Percentiles rank a stretch among this genome's conserved stretches.
phyloP scores from a whole-genome alignment of 2,329 filamentous ascomycete genomes.

The Xylariaceae sp. region DNA sequence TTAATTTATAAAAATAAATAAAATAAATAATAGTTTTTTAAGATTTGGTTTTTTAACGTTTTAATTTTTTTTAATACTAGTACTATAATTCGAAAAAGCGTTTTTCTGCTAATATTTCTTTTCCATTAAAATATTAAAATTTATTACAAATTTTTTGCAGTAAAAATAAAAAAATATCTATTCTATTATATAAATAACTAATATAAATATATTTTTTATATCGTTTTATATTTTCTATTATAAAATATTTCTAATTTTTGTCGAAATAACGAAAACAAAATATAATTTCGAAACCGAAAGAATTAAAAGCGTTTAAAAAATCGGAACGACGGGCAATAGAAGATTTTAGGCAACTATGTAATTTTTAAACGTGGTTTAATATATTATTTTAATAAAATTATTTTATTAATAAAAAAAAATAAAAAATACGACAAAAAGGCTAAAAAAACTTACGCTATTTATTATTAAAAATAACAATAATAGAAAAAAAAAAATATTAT shows the following conservation, averaged over 20 bases:
- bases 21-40: neutral
- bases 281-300: neutral
- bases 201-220: neutral
- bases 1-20: neutral
- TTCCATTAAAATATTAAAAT: neutral
- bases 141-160: neutral
- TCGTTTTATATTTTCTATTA: neutral
- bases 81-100: neutral
- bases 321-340: neutral
- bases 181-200: neutral
- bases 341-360: neutral
- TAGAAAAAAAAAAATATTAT: neutral
- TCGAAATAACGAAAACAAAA: neutral
- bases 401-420: too few species aligned
- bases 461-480: neutral
- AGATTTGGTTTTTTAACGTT: neutral
- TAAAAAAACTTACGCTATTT: neutral
- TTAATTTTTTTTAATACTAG: neutral
- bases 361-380: neutral
- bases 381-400: neutral
- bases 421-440: too few species aligned
- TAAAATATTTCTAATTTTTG: neutral
- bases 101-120: neutral
- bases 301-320: neutral
- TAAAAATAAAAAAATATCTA: neutral